Conservation (phyloP, 1,284 basidiomycete genomes). For the Trichosporon sp. region DNA sequence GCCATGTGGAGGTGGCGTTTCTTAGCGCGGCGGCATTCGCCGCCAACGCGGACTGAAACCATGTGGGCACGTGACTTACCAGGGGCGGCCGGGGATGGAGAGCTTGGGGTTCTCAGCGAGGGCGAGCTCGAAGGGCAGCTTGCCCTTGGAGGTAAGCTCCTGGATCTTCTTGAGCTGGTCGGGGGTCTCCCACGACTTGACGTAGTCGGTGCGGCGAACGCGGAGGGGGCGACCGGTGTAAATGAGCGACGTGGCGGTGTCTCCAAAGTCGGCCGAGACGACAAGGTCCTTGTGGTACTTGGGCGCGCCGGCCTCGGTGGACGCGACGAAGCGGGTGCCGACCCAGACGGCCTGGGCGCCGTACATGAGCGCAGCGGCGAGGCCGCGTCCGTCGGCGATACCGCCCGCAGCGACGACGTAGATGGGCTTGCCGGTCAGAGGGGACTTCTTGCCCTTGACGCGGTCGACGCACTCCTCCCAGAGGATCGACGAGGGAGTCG, state of each 20-base stretch:
- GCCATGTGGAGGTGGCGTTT: not conserved
- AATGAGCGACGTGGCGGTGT: not conserved
- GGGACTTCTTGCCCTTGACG: slow-evolving; percentile 64
- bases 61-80: not conserved
- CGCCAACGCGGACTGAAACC: not conserved
- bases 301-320: slow-evolving; percentile 69
- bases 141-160: slow-evolving; percentile 66
- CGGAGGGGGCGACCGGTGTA: slow-evolving; percentile 81
- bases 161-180: slow-evolving; percentile 48
- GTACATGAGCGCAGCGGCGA: slow-evolving; percentile 76
- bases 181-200: slow-evolving; percentile 59
- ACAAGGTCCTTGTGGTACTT: slow-evolving; percentile 69
- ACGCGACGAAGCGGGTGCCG: slow-evolving; percentile 84
- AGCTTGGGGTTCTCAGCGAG: slow-evolving; percentile 48
- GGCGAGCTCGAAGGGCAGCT: slow-evolving; percentile 66
- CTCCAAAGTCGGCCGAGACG: slow-evolving; percentile 24
- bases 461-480: slow-evolving; percentile 72
- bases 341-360: slow-evolving; percentile 84
- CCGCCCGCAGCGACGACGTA: slow-evolving; percentile 81
- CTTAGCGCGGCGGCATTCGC: too few species aligned
- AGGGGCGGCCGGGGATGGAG: slow-evolving; percentile 19
- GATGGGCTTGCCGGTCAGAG: slow-evolving; percentile 70
- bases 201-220: slow-evolving; percentile 69
- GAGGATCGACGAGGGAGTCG: slow-evolving; percentile 38
- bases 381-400: slow-evolving; percentile 72